A percentile compares a stretch with the other conserved stretches of the same genome.
phyloP scores from a whole-genome alignment of 352 stramenopile species.

The Pythium chondricola region DNA sequence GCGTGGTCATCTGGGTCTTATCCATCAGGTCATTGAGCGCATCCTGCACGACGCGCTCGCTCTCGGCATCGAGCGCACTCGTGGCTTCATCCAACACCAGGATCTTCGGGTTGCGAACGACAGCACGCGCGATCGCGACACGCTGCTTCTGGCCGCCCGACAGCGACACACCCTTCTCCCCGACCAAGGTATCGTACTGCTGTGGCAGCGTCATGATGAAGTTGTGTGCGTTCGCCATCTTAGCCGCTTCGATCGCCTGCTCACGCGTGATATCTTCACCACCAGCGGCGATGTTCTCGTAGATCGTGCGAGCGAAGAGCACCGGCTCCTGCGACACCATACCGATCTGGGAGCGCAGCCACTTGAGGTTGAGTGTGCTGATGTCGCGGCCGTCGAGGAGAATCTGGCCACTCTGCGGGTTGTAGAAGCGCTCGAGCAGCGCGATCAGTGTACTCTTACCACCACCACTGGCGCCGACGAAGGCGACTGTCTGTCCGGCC shows the following conservation, averaged over 20 bases:
- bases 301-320: constrained; percentile 68
- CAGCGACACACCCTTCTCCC: constrained; percentile 46
- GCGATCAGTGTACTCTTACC: constrained; percentile 84
- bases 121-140: constrained; percentile 32
- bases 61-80: constrained; percentile 37
- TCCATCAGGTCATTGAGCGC: constrained; percentile 23
- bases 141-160: constrained; percentile 49
- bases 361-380: constrained; percentile 43
- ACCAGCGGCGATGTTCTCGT: constrained; percentile 79
- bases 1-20: constrained; percentile 44
- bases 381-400: constrained; percentile 60
- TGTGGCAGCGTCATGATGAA: constrained; percentile 88
- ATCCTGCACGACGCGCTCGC: constrained; percentile 46
- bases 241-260: constrained; percentile 85
- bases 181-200: constrained; percentile 81
- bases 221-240: constrained; percentile 78
- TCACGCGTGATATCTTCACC: constrained; percentile 43
- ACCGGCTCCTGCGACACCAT: constrained; percentile 61
- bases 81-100: constrained; percentile 47
- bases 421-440: constrained; percentile 83
- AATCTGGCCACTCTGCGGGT: constrained; percentile 48
- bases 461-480: constrained; percentile 83
- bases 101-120: constrained; percentile 40
- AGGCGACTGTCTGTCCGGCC: constrained; percentile 72
- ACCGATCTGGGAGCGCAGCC: constrained; percentile 24